phyloP scores from a whole-genome alignment of 2,329 filamentous ascomycete species.

The Davidsoniella virescens region DNA sequence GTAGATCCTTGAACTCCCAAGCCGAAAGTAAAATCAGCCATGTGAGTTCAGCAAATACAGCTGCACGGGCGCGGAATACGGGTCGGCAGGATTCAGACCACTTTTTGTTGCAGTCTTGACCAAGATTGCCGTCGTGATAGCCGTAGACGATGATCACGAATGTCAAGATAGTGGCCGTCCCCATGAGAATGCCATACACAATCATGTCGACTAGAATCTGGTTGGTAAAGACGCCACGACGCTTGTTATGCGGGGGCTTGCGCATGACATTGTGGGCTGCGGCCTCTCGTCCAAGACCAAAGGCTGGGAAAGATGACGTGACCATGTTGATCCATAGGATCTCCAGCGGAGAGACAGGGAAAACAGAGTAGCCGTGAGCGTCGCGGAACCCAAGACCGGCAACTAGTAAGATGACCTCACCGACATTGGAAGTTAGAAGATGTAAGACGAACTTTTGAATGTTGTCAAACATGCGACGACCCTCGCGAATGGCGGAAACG shows the following conservation, averaged over 20 bases:
- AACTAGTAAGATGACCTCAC: constrained; percentile 65
- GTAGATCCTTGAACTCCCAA: constrained; percentile 63
- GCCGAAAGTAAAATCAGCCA: constrained; percentile 60
- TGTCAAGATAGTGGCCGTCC: constrained; percentile 45
- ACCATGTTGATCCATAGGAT: constrained; percentile 94
- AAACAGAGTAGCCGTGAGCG: constrained; percentile 53
- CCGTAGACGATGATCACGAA: constrained; percentile 51
- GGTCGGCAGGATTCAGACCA: constrained; percentile 39
- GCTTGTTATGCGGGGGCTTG: constrained; percentile 57
- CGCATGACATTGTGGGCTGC: constrained; percentile 63
- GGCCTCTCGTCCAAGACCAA: constrained; percentile 68
- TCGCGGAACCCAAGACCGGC: constrained; percentile 75
- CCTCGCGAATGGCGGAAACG: constrained; percentile 67
- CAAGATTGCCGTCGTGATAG: constrained; percentile 37
- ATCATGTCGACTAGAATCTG: constrained; percentile 67
- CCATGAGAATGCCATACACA: constrained; percentile 66
- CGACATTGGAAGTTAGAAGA: constrained; percentile 65
- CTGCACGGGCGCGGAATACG: constrained; percentile 55
- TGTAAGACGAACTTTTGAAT: constrained; percentile 79
- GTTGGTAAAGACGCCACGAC: constrained; percentile 55
- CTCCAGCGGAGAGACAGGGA: constrained; percentile 70
- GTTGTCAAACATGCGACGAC: constrained; percentile 73
- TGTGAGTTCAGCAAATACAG: constrained; percentile 56
- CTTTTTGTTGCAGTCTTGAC: constrained; percentile 43
- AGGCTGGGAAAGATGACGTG: constrained; percentile 73